Evolutionary conservation across 1,284 basidiomycete species (phyloP), one percentile per base, ranked within the genome.

Genomic region (Cutaneotrichosporon dermatis): DNA sequence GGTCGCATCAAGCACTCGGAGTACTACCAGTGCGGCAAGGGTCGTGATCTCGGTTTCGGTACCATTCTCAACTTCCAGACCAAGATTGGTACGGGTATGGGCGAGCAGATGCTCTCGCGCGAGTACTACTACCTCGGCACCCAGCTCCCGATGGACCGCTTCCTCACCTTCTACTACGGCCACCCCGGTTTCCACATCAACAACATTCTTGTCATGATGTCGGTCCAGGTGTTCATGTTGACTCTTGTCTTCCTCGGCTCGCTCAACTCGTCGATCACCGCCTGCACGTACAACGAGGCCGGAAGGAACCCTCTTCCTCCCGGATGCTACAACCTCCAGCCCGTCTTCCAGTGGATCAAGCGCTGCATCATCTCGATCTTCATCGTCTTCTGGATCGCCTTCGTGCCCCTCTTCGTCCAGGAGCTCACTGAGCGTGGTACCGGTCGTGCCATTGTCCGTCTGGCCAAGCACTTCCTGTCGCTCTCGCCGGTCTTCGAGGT

Each of bases 131-230:
- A 99, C 78, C 81, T 99, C 66, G 96, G 95, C 55, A 99, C 96
- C n/a, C 95, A 99, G 77, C 85, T 99, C 50, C 94, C 95, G 44
- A 87, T 97, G 76, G 96, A 99, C 76, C 88, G 96, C 55, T 99
- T 99, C 88, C 82, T 99, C 75, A 98, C 95, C 55, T 99, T 98
- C 84, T 99, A 99, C 83, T 99, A 99, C 76, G 95, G 92, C 54
- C 95, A 99, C 80, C 95, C 96, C 54, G 96, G 95, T 66, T 99
- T 99, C 88, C 94, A 98, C 77, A 94, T 99, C 82, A 98, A 99
- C 84, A 99, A 99, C 79, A 98, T 98, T 83, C 83, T 99, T 73
- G 89, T 97, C 76, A 96, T 97, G 71, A 79, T 93, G 68, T 92
- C 93, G 54, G 90, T 97, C 48, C 93, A 96, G 79, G 80, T 93